Evolutionary conservation across 257 asterid species (phyloP).

Genomic region (Solanum tacnaense): DNA sequence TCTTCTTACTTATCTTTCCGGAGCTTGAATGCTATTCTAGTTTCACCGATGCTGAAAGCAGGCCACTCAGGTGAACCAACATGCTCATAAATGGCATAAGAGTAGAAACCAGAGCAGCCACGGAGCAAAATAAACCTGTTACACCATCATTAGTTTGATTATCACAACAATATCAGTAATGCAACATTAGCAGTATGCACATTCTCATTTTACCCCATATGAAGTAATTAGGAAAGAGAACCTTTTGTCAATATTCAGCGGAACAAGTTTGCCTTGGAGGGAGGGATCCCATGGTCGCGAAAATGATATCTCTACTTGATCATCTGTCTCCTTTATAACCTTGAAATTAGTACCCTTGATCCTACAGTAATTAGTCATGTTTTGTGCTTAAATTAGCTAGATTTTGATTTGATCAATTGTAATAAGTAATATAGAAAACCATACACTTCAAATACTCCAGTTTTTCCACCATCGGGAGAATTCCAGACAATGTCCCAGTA

Average conservation of each 20-base stretch:
- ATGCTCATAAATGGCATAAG: slow-evolving; percentile 70
- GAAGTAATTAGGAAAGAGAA: neutral
- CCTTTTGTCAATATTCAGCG: slow-evolving; percentile 68
- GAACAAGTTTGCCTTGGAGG: slow-evolving; percentile 26
- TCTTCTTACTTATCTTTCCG: slow-evolving; percentile 56
- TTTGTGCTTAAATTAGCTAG: neutral
- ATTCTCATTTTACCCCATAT: neutral
- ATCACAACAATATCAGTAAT: neutral
- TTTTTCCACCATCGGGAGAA: slow-evolving; percentile 42
- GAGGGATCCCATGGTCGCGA: slow-evolving; percentile 36
- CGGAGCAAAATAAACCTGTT: slow-evolving; percentile 59
- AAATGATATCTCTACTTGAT: slow-evolving; percentile 47
- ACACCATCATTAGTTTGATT: neutral
- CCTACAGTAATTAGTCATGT: slow-evolving; percentile 20
- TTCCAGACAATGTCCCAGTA: slow-evolving; percentile 92
- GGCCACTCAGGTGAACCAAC: slow-evolving; percentile 73
- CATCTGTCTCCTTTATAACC: slow-evolving; percentile 36
- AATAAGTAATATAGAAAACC: neutral
- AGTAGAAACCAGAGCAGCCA: slow-evolving; percentile 62
- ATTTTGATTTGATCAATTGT: neutral
- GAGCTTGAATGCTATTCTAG: slow-evolving; percentile 68
- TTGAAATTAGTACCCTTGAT: slow-evolving; percentile 31
- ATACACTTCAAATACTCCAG: slow-evolving; percentile 61
- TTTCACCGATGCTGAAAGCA: slow-evolving; percentile 62
- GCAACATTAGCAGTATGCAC: neutral